Base-by-base conservation (phyloP, 2,329 filamentous ascomycete species). In the Trichoderma sp. region DNA sequence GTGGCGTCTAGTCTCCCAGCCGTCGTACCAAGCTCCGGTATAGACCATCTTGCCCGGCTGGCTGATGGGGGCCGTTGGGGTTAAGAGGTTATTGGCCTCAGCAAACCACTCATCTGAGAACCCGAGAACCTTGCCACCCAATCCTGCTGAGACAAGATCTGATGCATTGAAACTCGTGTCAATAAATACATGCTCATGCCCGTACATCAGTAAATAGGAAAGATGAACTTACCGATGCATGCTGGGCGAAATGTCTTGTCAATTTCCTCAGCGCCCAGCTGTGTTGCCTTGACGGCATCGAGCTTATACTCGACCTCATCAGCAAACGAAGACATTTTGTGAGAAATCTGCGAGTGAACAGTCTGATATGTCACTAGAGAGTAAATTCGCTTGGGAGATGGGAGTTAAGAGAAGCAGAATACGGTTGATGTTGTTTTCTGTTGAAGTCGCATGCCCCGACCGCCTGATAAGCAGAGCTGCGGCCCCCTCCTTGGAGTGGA, bases 31-130 rank as follows among this genome's bases (percentile, higher is more conserved):
- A 60, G 90, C 90, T 63, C 90, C 90, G 1, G 89, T 87, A 77
- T 87, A 90, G 71, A 92, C 89, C 86, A 92, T 92, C 81, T 91
- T 90, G 73, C 90, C 90, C 1, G 86, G 86, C 77, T 90, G 86
- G 74, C 86, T 84, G 79, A 92, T 88, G 47, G 90, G 89, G 34
- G 89, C 79, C 28, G 86, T 88, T n/a, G 89, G 88, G 34, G 86
- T 92, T 73, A 92, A 79, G 71, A 92, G 84, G 79, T 92, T 92
- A 72, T 83, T 77, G 26, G 90, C 90, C 75, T 90, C 87, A 57
- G 90, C 90, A 77, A 92, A 92, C 88, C 89, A 92, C 81, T 92
- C 84, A 78, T 92, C 88, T 63, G 90, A 92, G 80, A 87, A 90
- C 71, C 85, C 91, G 21, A 92, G 84, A 71, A 92, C 83, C 79